These are phyloP conservation scores for Trichoderma polysporum DNA, from an alignment of 2,329 filamentous ascomycete genomes.

Conservation along the genomic window DNA sequence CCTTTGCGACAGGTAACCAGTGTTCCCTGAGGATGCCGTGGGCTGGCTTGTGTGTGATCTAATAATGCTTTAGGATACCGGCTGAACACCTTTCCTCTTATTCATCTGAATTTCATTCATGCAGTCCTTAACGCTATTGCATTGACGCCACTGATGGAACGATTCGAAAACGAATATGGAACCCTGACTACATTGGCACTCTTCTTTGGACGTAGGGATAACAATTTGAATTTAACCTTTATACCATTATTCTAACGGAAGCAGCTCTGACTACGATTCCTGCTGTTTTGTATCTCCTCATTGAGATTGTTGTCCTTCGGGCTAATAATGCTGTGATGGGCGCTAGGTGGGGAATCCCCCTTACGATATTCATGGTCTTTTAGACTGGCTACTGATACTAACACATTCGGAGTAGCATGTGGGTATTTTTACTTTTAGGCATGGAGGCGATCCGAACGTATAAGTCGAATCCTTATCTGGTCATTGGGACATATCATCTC, in stretches of 20 bases:
- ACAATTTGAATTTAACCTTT: neutral
- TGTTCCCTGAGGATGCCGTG: neutral
- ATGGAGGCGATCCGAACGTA: constrained; percentile 86
- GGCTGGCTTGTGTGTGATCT: neutral
- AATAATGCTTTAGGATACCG: constrained; percentile 69
- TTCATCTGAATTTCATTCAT: constrained; percentile 81
- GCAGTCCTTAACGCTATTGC: constrained; percentile 76
- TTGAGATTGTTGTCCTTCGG: constrained; percentile 72
- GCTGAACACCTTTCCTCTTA: constrained; percentile 85
- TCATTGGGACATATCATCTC: constrained; percentile 62
- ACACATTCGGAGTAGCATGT: constrained; percentile 60
- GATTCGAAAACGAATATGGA: constrained; percentile 90
- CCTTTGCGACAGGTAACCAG: constrained; percentile 62
- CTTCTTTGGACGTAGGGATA: constrained; percentile 83
- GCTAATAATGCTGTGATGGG: constrained; percentile 75
- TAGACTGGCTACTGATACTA: neutral
- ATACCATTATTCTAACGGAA: constrained; percentile 20
- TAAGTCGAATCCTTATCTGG: constrained; percentile 75
- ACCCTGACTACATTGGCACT: constrained; percentile 84
- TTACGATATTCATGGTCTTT: neutral
- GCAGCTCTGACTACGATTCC: constrained; percentile 79
- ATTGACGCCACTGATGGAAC: constrained; percentile 82
- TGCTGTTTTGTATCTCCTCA: constrained; percentile 73
- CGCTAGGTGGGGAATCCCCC: constrained; percentile 61
- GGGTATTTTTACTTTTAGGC: constrained; percentile 86